Base-by-base conservation (phyloP, 257 asterid species). In the Coffea eugenioides region DNA sequence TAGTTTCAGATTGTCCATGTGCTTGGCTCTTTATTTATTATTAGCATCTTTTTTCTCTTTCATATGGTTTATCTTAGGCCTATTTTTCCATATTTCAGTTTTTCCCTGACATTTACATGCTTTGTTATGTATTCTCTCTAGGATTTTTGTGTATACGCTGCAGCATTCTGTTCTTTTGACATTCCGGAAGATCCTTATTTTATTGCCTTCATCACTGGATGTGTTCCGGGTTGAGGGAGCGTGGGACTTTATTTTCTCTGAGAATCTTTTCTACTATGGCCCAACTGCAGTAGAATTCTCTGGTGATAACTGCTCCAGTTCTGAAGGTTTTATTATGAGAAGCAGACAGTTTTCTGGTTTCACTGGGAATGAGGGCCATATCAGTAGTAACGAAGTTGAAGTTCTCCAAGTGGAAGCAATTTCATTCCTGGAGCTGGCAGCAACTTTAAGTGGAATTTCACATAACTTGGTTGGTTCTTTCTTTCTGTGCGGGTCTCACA, bases 171-270 rank as follows among this genome's bases (percentile, higher is more conserved):
- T 88, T 85, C 91, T 93, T 81, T 87, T 86, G 79, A 88, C 90
- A 67, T 92, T 93, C 88, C 86, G 88, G 88, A 91, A 89, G 84
- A 90, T 91, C 85, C 95, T 96, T 85, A 84, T 71, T 74, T 84
- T 88, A 70, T 88, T 90, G 79, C 94, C 99, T 57, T 82, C 95
- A 41, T 84, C 91, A 81, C 80, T 96, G 74, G 92, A 90, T 76
- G 92, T 96, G 83, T 92, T 96, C 88, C 98, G 97, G 67, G 88
- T 87, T 72, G 99, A 96, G 89, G 94, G 97, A 75, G 95, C 92
- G 79, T 96, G 98, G 98, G 98, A 93, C 89, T 93, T 95, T 73
- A 90, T 96, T 85, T 93, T 96, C 94, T 96, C 99, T 70, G 99
- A 95, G 94, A 94, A 82, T 76, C 89, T 96, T 81, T 94, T 93